Base-by-base conservation (phyloP, 129 eudicot genomes). In the Tagetes erecta region DNA sequence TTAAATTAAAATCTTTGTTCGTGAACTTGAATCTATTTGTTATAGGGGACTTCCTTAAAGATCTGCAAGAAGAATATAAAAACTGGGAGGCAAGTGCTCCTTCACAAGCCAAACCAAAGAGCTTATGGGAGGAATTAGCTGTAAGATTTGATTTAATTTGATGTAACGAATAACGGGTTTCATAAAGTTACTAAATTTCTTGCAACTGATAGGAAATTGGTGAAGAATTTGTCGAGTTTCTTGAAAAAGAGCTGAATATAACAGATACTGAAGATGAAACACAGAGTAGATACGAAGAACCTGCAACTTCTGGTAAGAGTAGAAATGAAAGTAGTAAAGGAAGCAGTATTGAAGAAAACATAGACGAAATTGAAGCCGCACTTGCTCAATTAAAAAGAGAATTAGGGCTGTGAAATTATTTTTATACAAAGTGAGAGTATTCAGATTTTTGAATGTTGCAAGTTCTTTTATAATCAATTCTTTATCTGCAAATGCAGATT, bases 181-280 rank as follows among this genome's bases (percentile, higher is more conserved):
- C 59, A 33, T 14, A 31, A 59, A 72, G 14, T 63, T 79, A 65
- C 53, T 71, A 49, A 64, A 65, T 12, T 35, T 64, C 14, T 68
- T 75, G 63, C 39, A n/a, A 46, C 46, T 72, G 71, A 47, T 85
- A 95, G 99, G 99, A 88, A 60, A 91, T 95, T 8, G 97, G 97
- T 59, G 99, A 91, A 81, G 97, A 91, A 59, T 88, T 95, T 82
- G 99, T 95, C 5, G 97, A 95, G 85, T 91, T 91, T 84, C 88
- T 95, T 63, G 99, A 91, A 83, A 95, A 88, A 70, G 99, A 91
- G 79, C 85, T 91, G 42, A 95, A 88, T 81, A 88, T 95, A 20
- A 82, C 82, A 2, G 97, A 88, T 74, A 47, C 50, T 1, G 96
- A 85, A 63, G 68, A 30, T 33, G 85, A 75, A 64, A 83, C 65